phyloP scores from a whole-genome alignment of 2,329 filamentous ascomycete species.

The Fusarium sp. region DNA sequence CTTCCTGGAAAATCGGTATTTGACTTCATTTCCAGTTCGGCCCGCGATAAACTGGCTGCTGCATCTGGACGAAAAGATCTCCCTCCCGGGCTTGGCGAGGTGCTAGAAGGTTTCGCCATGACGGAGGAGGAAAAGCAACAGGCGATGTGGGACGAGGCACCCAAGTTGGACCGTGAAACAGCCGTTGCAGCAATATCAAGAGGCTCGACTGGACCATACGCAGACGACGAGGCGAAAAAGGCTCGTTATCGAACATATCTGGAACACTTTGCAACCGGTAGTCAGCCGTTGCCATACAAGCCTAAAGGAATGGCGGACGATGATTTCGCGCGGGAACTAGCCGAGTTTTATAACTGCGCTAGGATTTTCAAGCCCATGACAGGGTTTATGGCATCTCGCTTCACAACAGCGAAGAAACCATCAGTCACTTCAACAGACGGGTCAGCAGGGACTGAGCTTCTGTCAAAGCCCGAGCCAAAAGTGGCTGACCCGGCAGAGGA shows the following conservation, averaged over 20 bases:
- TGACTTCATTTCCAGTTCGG: slow-evolving; percentile 85
- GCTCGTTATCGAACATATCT: slow-evolving; percentile 86
- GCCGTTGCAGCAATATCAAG: slow-evolving; percentile 77
- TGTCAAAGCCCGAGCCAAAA: slow-evolving; percentile 51
- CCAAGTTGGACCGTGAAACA: slow-evolving; percentile 73
- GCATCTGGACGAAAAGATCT: slow-evolving; percentile 82
- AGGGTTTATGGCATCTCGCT: slow-evolving; percentile 91
- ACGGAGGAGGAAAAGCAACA: slow-evolving; percentile 73
- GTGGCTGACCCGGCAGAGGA: slow-evolving; percentile 79
- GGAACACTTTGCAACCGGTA: slow-evolving; percentile 72
- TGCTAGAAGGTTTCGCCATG: slow-evolving; percentile 73
- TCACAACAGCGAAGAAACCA: slow-evolving; percentile 77
- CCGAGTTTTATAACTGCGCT: slow-evolving; percentile 76
- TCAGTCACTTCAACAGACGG: slow-evolving; percentile 44
- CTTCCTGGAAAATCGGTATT: slow-evolving; percentile 96
- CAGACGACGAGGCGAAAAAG: slow-evolving; percentile 83
- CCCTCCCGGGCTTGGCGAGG: slow-evolving; percentile 81
- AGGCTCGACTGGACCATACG: slow-evolving; percentile 79
- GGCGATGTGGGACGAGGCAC: slow-evolving; percentile 69
- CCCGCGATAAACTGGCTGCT: slow-evolving; percentile 80
- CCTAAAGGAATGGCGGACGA: slow-evolving; percentile 64
- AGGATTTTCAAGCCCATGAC: slow-evolving; percentile 91
- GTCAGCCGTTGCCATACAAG: slow-evolving; percentile 63
- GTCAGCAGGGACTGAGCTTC: slow-evolving; percentile 35
- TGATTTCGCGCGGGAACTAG: slow-evolving; percentile 84